phyloP scores from a whole-genome alignment of 768 basidiomycete genomes.

The Tylopilus subfusipes region DNA sequence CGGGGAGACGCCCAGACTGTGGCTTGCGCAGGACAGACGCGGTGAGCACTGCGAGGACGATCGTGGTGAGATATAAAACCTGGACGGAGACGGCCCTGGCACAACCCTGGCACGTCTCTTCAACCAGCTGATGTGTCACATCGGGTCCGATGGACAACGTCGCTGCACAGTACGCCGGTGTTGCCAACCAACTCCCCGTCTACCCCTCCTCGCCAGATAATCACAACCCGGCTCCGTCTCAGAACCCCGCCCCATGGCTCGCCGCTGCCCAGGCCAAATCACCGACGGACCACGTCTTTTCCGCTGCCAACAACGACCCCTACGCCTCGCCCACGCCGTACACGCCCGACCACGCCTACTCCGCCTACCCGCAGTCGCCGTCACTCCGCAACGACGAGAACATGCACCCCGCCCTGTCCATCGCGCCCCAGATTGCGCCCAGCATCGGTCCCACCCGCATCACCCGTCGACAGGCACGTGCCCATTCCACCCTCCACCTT shows the following conservation, averaged over 20 bases:
- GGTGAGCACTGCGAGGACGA: conserved; percentile 15
- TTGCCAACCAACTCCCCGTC: conserved; percentile 28
- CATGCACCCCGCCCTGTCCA: conserved; percentile 26
- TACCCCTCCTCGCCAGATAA: conserved; percentile 31
- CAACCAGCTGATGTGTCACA: conserved; percentile 36
- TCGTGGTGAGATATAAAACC: conserved; percentile 31
- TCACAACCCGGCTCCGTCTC: conserved; percentile 20
- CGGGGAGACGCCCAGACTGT: conserved; percentile 12
- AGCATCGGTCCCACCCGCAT: conserved; percentile 53
- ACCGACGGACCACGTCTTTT: conserved; percentile 29
- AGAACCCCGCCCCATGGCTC: conserved; percentile 3
- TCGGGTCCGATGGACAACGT: conserved; percentile 37
- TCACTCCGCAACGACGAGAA: conserved; percentile 28
- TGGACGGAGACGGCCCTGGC: conserved; percentile 23
- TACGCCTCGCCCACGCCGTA: conserved; percentile 25
- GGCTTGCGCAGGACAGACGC: conserved; percentile 3
- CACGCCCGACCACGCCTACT: conserved; percentile 28
- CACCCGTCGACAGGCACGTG: conserved; percentile 44
- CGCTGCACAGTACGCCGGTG: conserved; percentile 26
- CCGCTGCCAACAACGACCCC: conserved; percentile 39
- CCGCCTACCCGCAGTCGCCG: conserved; percentile 28
- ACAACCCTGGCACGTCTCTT: conserved; percentile 28
- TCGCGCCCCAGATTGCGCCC: conserved; percentile 42
- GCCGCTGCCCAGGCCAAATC: conserved; percentile 3
- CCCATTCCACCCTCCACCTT: conserved; percentile 32